Base-by-base conservation (phyloP, 352 stramenopile species). In the Phytophthora foliorum region DNA sequence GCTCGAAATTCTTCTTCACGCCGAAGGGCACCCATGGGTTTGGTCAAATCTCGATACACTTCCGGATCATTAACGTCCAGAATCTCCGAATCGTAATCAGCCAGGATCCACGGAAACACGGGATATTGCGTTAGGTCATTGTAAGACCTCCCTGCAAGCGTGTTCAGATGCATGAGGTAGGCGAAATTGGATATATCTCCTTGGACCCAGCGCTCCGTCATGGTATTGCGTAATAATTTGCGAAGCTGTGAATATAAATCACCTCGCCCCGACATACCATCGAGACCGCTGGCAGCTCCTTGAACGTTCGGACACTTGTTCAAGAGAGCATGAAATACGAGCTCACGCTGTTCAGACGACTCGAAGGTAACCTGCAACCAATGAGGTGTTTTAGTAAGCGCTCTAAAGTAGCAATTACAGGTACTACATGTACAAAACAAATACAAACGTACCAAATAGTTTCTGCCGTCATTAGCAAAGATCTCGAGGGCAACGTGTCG, bases 41-140 rank as follows among this genome's bases (percentile, higher is more conserved):
- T 99, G 5, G 80, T 92, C 8, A 99, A 67, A 76, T 99, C 97
- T 24, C 98, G 89, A 74, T 97, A 99, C 17, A 97, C 95, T 0
- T 46, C 66, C 21, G 79, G 85, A 63, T 99, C 88, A n/a, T 75
- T 82, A 2, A 99, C 77, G 70, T 99, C 93, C 17, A 99, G 83
- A 45, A 92, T 88, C 25, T 93, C 71, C 1, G 89, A 98, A 4
- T 76, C 90, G 73, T 99, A 99, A 77, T 99, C 97, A 1, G 90
- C 85, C 8, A 99, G 63, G 3, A 99, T 86, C 98, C 98, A 99
- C 16, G 98, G 98, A 66, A 99, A 99, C 6, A 90, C 96, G 24
- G 98, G 97, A 69, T 99, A 99, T 70, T 99, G 97, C 59, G 93
- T 99, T 7, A 99, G 90, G 51, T 99, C 97, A 80, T 99, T 99